phyloP scores from a whole-genome alignment of 495 filamentous ascomycete genomes.

The Neurospora pannonica region DNA sequence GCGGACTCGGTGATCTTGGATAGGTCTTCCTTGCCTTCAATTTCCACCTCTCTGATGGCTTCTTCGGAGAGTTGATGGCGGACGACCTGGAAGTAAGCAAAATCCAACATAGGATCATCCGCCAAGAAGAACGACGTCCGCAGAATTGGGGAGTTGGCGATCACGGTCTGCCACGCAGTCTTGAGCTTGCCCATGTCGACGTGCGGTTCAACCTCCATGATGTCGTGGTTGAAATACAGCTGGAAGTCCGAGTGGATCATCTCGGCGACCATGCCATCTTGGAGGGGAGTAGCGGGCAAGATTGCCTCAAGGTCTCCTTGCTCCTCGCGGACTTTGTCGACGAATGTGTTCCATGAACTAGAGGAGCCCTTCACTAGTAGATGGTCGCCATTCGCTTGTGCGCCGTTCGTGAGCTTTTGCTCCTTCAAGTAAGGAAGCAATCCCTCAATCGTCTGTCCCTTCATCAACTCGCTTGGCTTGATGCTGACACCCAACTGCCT shows the following conservation, averaged over 20 bases:
- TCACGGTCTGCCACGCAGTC: conserved; percentile 49
- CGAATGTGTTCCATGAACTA: not conserved
- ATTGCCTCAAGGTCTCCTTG: conserved; percentile 36
- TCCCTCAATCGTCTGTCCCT: conserved; percentile 47
- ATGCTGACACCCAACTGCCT: conserved; percentile 48
- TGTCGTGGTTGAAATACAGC: conserved; percentile 74
- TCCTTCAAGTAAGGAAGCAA: not conserved
- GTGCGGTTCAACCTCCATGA: conserved; percentile 41
- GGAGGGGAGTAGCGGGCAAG: conserved; percentile 60
- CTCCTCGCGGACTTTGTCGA: conserved; percentile 1
- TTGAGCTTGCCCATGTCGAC: conserved; percentile 45
- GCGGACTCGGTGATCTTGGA: conserved; percentile 18
- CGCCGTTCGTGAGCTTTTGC: not conserved
- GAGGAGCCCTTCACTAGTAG: not conserved
- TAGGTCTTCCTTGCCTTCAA: conserved; percentile 18
- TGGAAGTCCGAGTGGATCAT: conserved; percentile 58
- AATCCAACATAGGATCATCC: conserved; percentile 42
- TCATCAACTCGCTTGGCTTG: conserved; percentile 60
- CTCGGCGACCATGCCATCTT: conserved; percentile 72
- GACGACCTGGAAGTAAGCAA: conserved; percentile 59
- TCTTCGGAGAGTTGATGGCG: conserved; percentile 16
- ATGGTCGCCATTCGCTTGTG: not conserved
- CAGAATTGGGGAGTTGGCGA: conserved; percentile 55
- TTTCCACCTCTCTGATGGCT: conserved; percentile 1
- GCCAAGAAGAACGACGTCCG: conserved; percentile 61